Base-by-base conservation (phyloP, 2,329 filamentous ascomycete genomes). In the Aspergillus niger region DNA sequence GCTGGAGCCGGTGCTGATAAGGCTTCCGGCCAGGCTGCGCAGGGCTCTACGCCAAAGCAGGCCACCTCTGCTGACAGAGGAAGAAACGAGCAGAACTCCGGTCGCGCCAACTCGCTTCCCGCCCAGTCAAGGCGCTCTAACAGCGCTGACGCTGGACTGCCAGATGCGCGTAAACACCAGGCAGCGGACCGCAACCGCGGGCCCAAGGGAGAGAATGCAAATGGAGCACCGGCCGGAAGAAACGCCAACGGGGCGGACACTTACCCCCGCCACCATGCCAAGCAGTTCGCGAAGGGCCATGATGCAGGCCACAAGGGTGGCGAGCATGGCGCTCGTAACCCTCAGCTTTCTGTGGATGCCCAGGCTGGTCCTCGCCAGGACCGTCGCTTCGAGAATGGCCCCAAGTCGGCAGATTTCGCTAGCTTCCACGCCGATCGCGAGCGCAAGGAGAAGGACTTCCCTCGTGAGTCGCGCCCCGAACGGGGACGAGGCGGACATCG, bases 71-170 rank as follows among this genome's bases (percentile, higher is more conserved):
- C 69, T 59, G 75, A 78, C 17, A 67, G 75, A 58, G 76, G 74
- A 56, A 67, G 74, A 5, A 72, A 74, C 43, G 76, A 77, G 53
- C 63, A 73, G 28, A 74, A 70, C 65, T 69, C 72, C 55, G 65
- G 63, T 55, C 76, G 77, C 50, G 76, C 77, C 24, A 74, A 73
- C 55, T 79, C 77, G 39, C 67, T 76, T n/a, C 74, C 78, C 53
- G 75, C 74, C 6, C 76, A 73, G 50, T 65, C 72, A 8, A 68
- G 71, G 55, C 74, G 77, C 52, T 73, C 75, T 13, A 70, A 70
- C 32, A 78, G 72, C 60, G 64, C 68, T 7, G 77, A 78, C 56
- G 65, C 65, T 10, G 70, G 68, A 30, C 57, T 67, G 20, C 26
- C 68, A 8, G 76, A 77, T 51, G 68, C 70, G 41, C 75, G 74